Base-by-base conservation (phyloP, 2,329 filamentous ascomycete species). In the Pezicula radicicola region DNA sequence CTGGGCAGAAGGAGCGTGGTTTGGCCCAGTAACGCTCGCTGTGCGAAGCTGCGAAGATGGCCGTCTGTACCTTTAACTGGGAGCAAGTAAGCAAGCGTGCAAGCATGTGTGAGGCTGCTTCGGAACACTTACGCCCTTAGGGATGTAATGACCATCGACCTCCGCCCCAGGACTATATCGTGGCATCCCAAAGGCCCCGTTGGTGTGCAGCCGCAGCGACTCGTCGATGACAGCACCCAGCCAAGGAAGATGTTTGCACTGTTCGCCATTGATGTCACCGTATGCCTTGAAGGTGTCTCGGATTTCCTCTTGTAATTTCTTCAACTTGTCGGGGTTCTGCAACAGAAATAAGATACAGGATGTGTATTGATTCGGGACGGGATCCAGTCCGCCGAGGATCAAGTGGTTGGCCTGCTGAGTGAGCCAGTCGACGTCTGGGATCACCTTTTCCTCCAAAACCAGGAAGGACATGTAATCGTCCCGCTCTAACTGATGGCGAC, bases 141-240 rank as follows among this genome's bases (percentile, higher is more conserved):
- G n/a, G 18, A 13, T 43, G 25, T 43, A 43, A 21, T 43, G 7
- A 6, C 41, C 41, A 1, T 19, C 41, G n/a, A 43, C 41, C 25
- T 16, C 25, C 15, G 19, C 13, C 41, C 41, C 16, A 7, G 41
- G 41, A 21, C 41, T 19, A 21, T 19, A 19, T 21, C 16, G 6
- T 6, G 15, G 41, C 19, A 43, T 7, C 13, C 41, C 16, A 43
- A 19, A 19, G 18, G 16, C 7, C 13, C 7, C 41, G 25, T 27
- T 43, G n/a, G 41, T 43, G 13, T 43, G 16, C 16, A 25, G 4
- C 6, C 75, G 64, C 40, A 77, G 59, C 0, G 64, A 60, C 57
- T 77, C 74, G 1, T 74, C 60, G 2, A 76, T 55, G 19, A 66
- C 66, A 1, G 72, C 74, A 6, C 65, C 53, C 60, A 75, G 64